Evolutionary conservation across 2,329 filamentous ascomycete genomes (phyloP), one percentile per base, ranked within the genome.

Genomic region (Epicoccum sorghinum): DNA sequence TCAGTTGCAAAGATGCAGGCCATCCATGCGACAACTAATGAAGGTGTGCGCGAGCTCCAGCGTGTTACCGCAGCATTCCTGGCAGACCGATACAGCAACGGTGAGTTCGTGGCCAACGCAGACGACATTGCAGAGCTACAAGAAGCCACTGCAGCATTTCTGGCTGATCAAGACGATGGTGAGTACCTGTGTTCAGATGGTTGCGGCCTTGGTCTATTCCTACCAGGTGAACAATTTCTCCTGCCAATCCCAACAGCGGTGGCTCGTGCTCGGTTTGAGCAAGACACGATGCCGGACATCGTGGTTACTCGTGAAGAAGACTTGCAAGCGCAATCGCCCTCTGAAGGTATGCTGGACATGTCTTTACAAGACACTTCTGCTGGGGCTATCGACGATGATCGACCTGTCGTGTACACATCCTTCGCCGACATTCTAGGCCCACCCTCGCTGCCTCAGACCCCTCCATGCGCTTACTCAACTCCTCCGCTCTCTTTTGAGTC

Each of bases 141-240:
- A 22, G 23, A 50, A 6, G 57, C 55, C 14, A 57, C 55, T 24
- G 18, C 36, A 24, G 37, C 24, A 1, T 58, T 61, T 14, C 14
- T 58, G 5, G 42, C 41, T 25, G 50, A 57, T 18, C 36, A 40
- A 12, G 27, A 30, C 7, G 36, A 51, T 14, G 44, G 44, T 30
- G 52, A 62, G 18, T 59, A 30, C 23, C 37, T 32, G 1, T 55
- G 41, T 14, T 30, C 50, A 4, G 40, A 47, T 25, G 40, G 33
- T 18, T 2, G 25, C 24, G 25, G 10, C 44, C 1, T n/a, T 10
- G 33, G 46, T 41, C 35, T 54, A 12, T 22, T 55, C 12, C 32
- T 60, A 1, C 51, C 51, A 9, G 54, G 48, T 10, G 47, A 57
- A 14, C 45, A 41, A 7, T 48, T 22, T 22, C 23, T 45, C 25